Base-by-base conservation (phyloP, 2,329 filamentous ascomycete species). In the Diaporthe citriasiana region DNA sequence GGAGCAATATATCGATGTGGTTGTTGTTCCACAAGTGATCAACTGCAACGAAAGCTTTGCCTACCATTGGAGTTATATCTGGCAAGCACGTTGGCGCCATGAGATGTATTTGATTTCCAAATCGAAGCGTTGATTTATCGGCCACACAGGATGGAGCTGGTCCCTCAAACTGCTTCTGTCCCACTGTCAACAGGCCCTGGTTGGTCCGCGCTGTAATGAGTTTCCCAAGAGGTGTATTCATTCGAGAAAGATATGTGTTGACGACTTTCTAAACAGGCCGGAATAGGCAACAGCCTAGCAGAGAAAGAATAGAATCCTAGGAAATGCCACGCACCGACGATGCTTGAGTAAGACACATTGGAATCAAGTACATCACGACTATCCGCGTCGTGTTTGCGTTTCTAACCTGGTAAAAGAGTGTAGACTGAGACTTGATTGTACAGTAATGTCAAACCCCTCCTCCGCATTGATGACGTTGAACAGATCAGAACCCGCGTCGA, bases 201-300 rank as follows among this genome's bases (percentile, higher is more conserved):
- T 3, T 7, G 9, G 10, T n/a, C 10, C 4, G 4, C 6, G 19
- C 22, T 17, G 5, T n/a, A n/a, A n/a, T 3, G 8, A 3, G 19
- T 12, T 50, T 50, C 45, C 22, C 19, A n/a, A 10, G 8, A 50
- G 22, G 8, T 13, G 45, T 50, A 0, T n/a, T 50, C 45, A 4
- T 7, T 50, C 22, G 15, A 12, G 19, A n/a, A 3, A 10, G n/a
- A 50, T 6, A 9, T 4, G 8, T 50, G 45, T 50, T 10, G 45
- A 8, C 19, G 15, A 3, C 22, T n/a, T 50, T 8, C n/a, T 22
- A n/a, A 4, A 50, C 45, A 50, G 22, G 1, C 33, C 4, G 7
- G 45, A 22, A 9, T n/a, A n/a, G 1, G 45, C 7, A 22, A n/a
- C 1, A 50, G 22, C 9, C 9, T n/a, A 22, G 22, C n/a, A 22